Evolutionary conservation across 345 rosid species (phyloP), one percentile per base, ranked within the genome.

Genomic region (Bruguiera gymnorhiza): DNA sequence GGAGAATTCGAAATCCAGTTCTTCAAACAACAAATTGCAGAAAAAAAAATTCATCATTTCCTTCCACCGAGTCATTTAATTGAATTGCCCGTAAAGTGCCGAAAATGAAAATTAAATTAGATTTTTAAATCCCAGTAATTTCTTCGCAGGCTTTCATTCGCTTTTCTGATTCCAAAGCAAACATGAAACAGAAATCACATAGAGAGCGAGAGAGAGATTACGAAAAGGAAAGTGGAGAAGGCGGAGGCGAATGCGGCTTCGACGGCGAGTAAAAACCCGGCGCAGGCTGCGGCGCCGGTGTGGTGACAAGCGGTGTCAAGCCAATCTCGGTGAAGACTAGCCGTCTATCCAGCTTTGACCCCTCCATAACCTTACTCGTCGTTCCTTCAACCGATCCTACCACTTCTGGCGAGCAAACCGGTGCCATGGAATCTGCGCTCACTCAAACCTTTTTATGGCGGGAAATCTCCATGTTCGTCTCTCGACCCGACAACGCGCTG

Each of bases 311-410:
- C 8, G 75, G 80, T 66, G 81, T 70, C 68, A 69, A 70, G 61
- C 83, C 80, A 21, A 78, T 63, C 78, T 82, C 78, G 5, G 88
- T 79, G 63, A 83, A 84, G 55, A 81, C 76, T 60, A 83, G 80
- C 76, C 79, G 76, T 68, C 51, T 78, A 55, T 70, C 72, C 50
- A 66, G 80, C 69, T 74, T 80, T 78, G 72, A 63, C 27, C 60
- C 58, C 51, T 50, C 63, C 5, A 30, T 36, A 59, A 63, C 70
- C 6, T 64, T 43, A 46, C 39, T n/a, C 23, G 32, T 63, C 59
- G 27, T 62, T 58, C 16, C 67, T 59, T 66, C 72, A 57, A 73
- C 67, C 36, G 70, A 65, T 8, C 62, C 26, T 29, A 51, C 21
- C 34, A 39, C 30, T 68, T 60, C 70, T 53, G 60, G 76, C 69